Base-by-base conservation (phyloP, 805 yeast genomes). In the Cyberlindnera euphorbiiphila region DNA sequence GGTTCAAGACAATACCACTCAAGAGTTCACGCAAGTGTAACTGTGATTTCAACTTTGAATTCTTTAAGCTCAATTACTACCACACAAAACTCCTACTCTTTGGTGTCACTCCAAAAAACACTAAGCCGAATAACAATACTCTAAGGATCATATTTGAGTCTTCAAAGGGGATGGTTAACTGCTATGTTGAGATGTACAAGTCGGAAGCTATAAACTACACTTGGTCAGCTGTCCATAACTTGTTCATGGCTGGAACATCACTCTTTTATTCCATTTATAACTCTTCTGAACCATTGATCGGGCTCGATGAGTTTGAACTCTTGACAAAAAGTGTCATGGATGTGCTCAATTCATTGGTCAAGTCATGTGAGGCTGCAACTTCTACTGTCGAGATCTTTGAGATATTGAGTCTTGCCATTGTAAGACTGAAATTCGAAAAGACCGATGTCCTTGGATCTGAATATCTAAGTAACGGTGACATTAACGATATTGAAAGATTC, bases 181-280 rank as follows among this genome's bases (percentile, higher is more conserved):
- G 79, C 21, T 88, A 85, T 56, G 64, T 71, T 34, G 73, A 72
- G 35, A 61, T 88, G 25, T 74, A 72, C 47, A 58, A 65, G n/a
- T 68, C 68, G 20, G 74, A 73, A 49, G 66, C 74, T 32, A 71
- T 87, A 42, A 86, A 86, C 58, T 88, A 85, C 59, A 85, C 96
- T 0, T 88, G 96, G 96, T 89, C 88, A 2, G 93, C 94, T 0
- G 89, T 86, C 3, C 95, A 87, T 57, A 87, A 86, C 55, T 65
- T 86, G 37, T 86, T 86, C 56, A 81, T 85, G 83, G 89, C 95
- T 0, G 94, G 95, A 1, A 82, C 91, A 19, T 82, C 95, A 1
- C 87, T 78, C 49, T 64, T 88, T 29, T 87, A 84, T 55, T 74
- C 88, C 1, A 68, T 86, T 11, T 87, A 84, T 56, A 82, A 82